phyloP scores from a whole-genome alignment of 1,284 basidiomycete species.

The Melampsora americana region DNA sequence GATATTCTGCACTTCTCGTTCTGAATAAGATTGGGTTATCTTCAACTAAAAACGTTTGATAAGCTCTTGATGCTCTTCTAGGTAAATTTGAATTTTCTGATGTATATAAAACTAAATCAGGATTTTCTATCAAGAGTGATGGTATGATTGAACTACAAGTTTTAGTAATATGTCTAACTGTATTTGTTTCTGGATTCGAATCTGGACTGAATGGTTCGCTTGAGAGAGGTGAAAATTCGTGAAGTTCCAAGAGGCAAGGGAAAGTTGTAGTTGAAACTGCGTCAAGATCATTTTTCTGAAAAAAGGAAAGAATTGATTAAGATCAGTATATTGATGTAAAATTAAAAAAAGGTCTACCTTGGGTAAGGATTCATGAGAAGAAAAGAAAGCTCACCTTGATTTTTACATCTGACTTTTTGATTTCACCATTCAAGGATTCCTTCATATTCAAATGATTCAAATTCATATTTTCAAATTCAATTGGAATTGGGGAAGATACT shows the following conservation, averaged over 20 bases:
- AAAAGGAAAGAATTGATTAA: too few species aligned
- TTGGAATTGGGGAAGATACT: too few species aligned
- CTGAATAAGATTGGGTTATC: neutral
- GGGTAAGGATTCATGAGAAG: too few species aligned
- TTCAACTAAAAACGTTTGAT: neutral
- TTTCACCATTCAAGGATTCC: too few species aligned
- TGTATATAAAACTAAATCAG: neutral
- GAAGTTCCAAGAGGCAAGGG: neutral
- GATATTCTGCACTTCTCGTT: neutral
- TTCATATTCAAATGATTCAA: too few species aligned
- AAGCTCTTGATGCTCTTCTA: conserved; percentile 3
- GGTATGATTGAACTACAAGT: neutral
- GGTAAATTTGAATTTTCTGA: neutral
- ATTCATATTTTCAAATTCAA: too few species aligned
- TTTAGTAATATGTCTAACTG: neutral
- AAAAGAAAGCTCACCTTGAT: too few species aligned
- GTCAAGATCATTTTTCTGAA: too few species aligned
- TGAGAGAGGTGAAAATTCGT: neutral
- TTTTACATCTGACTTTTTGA: too few species aligned
- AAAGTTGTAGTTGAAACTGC: neutral
- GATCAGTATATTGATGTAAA: too few species aligned
- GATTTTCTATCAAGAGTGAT: conserved; percentile 6
- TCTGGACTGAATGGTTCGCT: conserved; percentile 6
- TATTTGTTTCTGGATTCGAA: neutral
- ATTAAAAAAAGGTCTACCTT: too few species aligned